Conservation (phyloP, 176 grass and related monocot genomes). For the Bromus sterilis region DNA sequence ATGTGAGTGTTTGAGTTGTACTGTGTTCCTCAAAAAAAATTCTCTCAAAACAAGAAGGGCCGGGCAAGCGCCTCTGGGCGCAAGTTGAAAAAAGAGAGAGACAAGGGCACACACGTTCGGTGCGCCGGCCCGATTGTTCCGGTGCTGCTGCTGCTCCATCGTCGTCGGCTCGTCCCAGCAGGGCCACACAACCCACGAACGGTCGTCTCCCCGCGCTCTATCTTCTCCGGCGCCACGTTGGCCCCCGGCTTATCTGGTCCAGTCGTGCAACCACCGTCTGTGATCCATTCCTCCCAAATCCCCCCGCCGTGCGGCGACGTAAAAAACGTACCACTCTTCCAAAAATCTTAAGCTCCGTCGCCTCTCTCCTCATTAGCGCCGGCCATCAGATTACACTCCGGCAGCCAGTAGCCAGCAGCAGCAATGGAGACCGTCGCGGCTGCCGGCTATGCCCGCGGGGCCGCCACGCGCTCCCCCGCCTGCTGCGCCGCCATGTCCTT, state of each 20-base stretch:
- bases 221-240: constrained; percentile 45
- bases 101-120: neutral
- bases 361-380: neutral
- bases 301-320: neutral
- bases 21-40: too few relatives aligned
- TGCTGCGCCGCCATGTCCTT: constrained; percentile 55
- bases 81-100: neutral
- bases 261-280: constrained; percentile 5
- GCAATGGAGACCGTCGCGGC: constrained; percentile 78
- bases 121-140: neutral
- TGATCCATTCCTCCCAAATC: constrained; percentile 18
- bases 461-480: constrained; percentile 34
- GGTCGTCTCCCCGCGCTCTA: constrained; percentile 24
- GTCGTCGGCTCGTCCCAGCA: neutral
- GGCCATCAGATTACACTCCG: neutral
- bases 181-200: constrained; percentile 37
- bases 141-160: neutral
- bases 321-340: neutral
- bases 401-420: neutral
- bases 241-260: constrained; percentile 29
- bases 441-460: constrained; percentile 46
- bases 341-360: neutral
- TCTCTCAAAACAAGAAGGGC: too few relatives aligned
- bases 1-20: too few relatives aligned
- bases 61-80: too few relatives aligned